Evolutionary conservation across 192 early-diverging fungal genomes (phyloP), one percentile per base, ranked within the genome.

Genomic region (Dissophora ornata): DNA sequence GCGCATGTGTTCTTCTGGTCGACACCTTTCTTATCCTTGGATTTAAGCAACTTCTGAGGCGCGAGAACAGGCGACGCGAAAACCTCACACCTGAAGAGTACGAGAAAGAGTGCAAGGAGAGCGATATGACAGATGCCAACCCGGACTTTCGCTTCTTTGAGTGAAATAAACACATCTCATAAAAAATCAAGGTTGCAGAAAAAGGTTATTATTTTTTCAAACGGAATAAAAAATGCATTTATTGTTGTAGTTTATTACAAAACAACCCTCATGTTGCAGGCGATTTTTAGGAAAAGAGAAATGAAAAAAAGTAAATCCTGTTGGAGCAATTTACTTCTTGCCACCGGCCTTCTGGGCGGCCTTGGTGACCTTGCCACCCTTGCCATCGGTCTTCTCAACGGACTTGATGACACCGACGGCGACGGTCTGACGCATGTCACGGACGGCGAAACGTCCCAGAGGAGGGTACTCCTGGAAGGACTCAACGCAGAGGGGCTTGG

Each of bases 401-500:
- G 83, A 36, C 92, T 97, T 97, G 85, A 96, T 93, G 86, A 96
- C 91, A 79, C 93, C 96, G 86, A 97, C 94, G 69, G 95, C 95
- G 69, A 97, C 94, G 82, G 96, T 97, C 82, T 95, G 95, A 85
- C 96, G 87, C 95, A 96, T 95, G 73, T 97, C 96, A 91, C 96
- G 93, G 83, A 97, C 92, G 75, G 95, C 96, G 86, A 97, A 96
- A 84, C 96, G 93, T 73, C 96, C 94, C 50, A 97, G 91, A 64
- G 93, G 91, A 55, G 93, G 91, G 86, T 93, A 96, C 79, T 95
- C 91, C 60, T 89, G 83, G 90, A 89, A 96, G 68, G 95, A 94
- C 86, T 97, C 96, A 81, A 97, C 91, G 82, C 94, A 94, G 70
- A 98, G 93, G 55, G 96, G 92, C 84, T 94, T 95, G 84, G 90